Conservation (phyloP, 352 stramenopile genomes). For the Pythium sp. region DNA sequence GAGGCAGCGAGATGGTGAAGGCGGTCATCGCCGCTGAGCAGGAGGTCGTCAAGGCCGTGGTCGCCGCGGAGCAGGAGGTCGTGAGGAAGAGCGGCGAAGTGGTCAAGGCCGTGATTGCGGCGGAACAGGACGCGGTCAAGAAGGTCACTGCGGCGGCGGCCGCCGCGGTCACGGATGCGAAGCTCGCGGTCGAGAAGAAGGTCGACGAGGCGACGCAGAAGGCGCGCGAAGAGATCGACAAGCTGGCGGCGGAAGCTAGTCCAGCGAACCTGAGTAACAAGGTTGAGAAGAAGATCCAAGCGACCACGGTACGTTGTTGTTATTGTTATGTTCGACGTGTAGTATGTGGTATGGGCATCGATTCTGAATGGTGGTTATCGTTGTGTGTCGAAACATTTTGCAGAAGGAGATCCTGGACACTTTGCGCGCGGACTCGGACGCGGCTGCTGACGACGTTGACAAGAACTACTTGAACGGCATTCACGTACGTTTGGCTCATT, state of each 20-base stretch:
- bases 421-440: constrained; percentile 56
- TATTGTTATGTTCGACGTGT: not conserved
- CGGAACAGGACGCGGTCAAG: constrained; percentile 12
- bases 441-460: constrained; percentile 58
- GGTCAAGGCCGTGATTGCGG: constrained; percentile 14
- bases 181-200: constrained; percentile 51
- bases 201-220: constrained; percentile 59
- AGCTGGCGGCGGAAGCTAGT: constrained; percentile 47
- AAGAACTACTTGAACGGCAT: constrained; percentile 74
- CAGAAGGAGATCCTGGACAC: constrained; percentile 65
- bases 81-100: constrained; percentile 35
- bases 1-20: constrained; percentile 22
- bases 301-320: constrained; percentile 44
- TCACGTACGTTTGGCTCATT: constrained; percentile 34
- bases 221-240: constrained; percentile 57
- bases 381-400: not conserved
- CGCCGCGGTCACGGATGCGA: constrained; percentile 23
- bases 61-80: constrained; percentile 18
- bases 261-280: constrained; percentile 39
- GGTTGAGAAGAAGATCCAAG: constrained; percentile 65
- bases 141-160: constrained; percentile 19
- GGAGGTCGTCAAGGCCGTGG: constrained; percentile 28
- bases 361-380: constrained; percentile 3
- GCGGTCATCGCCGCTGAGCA: constrained; percentile 20
- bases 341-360: not conserved